These are phyloP conservation scores for Allium sativum DNA, from an alignment of 106 monocot species.

Conservation along the genomic window DNA sequence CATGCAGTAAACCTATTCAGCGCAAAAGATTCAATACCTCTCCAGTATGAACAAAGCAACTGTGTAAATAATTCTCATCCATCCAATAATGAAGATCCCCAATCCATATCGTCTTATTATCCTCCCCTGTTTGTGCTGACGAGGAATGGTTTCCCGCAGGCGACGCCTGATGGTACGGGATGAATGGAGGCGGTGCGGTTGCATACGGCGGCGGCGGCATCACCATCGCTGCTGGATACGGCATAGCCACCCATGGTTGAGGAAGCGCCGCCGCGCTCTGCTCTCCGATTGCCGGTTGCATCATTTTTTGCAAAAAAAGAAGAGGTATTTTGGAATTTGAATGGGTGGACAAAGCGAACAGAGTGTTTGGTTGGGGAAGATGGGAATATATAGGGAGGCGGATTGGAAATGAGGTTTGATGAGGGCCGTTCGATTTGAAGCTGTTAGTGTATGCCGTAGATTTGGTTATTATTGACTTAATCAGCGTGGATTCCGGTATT, in stretches of 20 bases:
- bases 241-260: constrained; percentile 34
- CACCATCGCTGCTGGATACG: constrained; percentile 51
- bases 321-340: background rate
- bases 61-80: constrained; percentile 65
- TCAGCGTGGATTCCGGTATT: no score
- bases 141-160: background rate
- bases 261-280: background rate
- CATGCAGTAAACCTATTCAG: background rate
- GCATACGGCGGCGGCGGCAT: constrained; percentile 18
- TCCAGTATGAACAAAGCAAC: constrained; percentile 54
- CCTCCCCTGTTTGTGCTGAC: constrained; percentile 19
- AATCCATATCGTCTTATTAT: constrained; percentile 66
- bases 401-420: constrained; percentile 22
- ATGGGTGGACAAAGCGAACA: background rate
- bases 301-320: constrained; percentile 1
- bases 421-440: constrained; percentile 11
- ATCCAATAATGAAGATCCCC: constrained; percentile 77
- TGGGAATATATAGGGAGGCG: background rate
- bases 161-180: constrained; percentile 9
- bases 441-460: background rate
- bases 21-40: constrained; percentile 22
- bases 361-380: background rate
- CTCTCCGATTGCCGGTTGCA: background rate
- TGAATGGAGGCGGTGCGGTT: constrained; percentile 16
- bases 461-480: background rate